Evolutionary conservation across 2,329 filamentous ascomycete genomes (phyloP).

Genomic region (Epichloe typhina): DNA sequence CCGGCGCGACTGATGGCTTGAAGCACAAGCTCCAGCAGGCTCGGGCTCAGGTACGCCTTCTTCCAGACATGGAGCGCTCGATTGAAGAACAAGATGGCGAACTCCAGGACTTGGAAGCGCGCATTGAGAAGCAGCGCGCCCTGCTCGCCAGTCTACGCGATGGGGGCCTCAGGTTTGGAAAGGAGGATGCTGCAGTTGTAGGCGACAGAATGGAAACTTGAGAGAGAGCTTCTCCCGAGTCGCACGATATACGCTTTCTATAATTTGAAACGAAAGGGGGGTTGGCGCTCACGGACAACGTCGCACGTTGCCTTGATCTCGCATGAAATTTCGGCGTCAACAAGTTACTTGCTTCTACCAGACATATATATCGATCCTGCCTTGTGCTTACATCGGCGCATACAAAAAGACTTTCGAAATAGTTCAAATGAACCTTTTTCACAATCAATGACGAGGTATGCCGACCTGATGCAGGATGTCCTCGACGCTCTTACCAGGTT

Average conservation of each 20-base stretch:
- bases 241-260: neutral
- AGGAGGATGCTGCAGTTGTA: constrained; percentile 14
- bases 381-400: neutral
- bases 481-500: constrained; percentile 45
- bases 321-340: neutral
- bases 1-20: constrained; percentile 62
- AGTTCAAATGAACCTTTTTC: neutral
- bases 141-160: constrained; percentile 42
- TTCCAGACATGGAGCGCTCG: constrained; percentile 58
- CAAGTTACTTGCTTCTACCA: neutral
- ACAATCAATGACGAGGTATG: constrained; percentile 13
- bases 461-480: constrained; percentile 49
- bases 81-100: constrained; percentile 59
- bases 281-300: neutral
- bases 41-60: constrained; percentile 45
- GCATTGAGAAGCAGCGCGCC: constrained; percentile 48
- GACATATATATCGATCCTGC: neutral
- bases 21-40: constrained; percentile 78
- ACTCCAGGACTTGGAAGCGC: constrained; percentile 51
- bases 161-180: constrained; percentile 23
- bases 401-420: neutral
- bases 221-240: constrained; percentile 3
- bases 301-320: neutral
- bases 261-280: neutral
- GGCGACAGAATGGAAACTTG: constrained; percentile 30